These are phyloP conservation scores for Eucalyptus regnans DNA, from an alignment of 345 rosid species.

Conservation along the genomic window DNA sequence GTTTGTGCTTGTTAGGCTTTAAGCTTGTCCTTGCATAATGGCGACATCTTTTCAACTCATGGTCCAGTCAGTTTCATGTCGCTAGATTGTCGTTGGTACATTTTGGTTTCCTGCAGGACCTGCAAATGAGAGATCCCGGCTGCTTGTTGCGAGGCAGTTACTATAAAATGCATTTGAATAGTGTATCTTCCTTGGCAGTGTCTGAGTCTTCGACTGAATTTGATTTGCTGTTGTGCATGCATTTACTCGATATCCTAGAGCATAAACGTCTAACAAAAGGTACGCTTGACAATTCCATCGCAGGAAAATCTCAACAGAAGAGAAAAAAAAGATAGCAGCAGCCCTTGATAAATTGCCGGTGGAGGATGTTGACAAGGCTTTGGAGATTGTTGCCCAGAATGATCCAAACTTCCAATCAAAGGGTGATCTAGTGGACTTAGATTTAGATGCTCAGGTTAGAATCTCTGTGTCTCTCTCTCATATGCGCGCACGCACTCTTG, in stretches of 20 bases:
- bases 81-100: not conserved
- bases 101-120: not conserved
- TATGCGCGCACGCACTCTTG: not conserved
- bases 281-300: not conserved
- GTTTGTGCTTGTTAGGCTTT: not conserved
- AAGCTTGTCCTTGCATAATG: not conserved
- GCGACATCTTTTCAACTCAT: not conserved
- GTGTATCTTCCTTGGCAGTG: not conserved
- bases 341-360: slow-evolving; percentile 46
- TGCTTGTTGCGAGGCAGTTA: not conserved
- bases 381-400: slow-evolving; percentile 64
- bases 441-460: slow-evolving; percentile 63
- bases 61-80: not conserved
- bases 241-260: not conserved
- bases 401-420: slow-evolving; percentile 46
- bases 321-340: slow-evolving; percentile 51
- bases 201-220: not conserved
- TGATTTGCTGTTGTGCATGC: not conserved
- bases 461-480: not conserved
- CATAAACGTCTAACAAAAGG: not conserved
- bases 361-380: slow-evolving; percentile 61
- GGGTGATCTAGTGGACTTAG: slow-evolving; percentile 62
- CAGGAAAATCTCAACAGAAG: slow-evolving; percentile 62
- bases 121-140: not conserved
- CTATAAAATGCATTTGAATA: not conserved